These are phyloP conservation scores for Pythium sp. DNA, from an alignment of 352 stramenopile species.

Conservation along the genomic window DNA sequence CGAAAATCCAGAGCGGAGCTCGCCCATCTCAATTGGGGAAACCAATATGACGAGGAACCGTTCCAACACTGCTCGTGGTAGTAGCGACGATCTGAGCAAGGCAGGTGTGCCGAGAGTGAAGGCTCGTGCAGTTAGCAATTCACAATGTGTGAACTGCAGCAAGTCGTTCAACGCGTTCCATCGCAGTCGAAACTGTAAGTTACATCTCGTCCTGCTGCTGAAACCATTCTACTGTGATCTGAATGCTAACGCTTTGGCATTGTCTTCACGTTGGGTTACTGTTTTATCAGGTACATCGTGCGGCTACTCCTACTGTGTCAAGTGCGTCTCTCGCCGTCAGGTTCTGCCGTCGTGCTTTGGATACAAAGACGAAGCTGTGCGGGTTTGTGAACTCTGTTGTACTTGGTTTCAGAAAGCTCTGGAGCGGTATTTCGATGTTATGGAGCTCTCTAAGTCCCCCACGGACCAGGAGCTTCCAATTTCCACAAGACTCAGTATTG, in stretches of 20 bases:
- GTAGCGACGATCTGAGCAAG: constrained; percentile 5
- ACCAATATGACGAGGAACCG: neutral
- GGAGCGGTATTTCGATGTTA: constrained; percentile 61
- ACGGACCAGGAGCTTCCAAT: constrained; percentile 18
- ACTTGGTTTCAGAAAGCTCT: constrained; percentile 68
- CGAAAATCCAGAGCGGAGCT: constrained; percentile 16
- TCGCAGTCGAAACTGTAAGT: constrained; percentile 52
- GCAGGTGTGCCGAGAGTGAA: constrained; percentile 39
- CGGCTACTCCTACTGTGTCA: constrained; percentile 60
- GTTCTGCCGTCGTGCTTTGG: constrained; percentile 61
- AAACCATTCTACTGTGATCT: neutral
- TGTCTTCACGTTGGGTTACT: neutral
- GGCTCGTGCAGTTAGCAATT: constrained; percentile 30
- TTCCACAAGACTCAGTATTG: constrained; percentile 17
- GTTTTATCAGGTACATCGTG: constrained; percentile 27
- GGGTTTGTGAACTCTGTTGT: constrained; percentile 57
- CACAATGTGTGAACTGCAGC: constrained; percentile 46
- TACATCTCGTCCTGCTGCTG: neutral
- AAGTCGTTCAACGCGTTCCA: constrained; percentile 76
- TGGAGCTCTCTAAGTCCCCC: constrained; percentile 34
- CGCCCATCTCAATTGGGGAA: constrained; percentile 11
- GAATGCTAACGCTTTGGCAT: constrained; percentile 1
- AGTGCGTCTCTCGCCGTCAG: constrained; percentile 55
- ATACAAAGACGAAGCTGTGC: constrained; percentile 41
- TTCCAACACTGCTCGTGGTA: constrained; percentile 4